Percentiles rank a stretch among this genome's conserved stretches.
These are phyloP conservation scores for Hanseniaspora uvarum DNA, from an alignment of 1,139 yeast species.

Conservation along the genomic window DNA sequence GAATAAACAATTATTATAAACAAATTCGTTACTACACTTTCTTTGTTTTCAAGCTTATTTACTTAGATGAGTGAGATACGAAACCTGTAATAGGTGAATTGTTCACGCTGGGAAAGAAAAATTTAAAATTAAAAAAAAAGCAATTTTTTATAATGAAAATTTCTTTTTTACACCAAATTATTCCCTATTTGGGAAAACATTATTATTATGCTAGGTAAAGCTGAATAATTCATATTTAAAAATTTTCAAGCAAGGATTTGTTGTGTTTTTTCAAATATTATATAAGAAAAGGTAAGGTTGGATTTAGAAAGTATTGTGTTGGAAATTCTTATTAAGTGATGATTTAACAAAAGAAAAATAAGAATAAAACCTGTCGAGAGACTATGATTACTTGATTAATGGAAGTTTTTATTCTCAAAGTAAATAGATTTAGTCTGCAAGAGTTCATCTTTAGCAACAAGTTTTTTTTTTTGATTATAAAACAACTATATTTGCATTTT, in stretches of 20 bases:
- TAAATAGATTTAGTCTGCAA: background rate
- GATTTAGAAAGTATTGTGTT: too few species aligned
- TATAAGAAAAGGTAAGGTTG: background rate
- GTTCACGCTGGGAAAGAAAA: background rate
- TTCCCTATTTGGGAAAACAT: background rate
- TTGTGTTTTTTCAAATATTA: background rate
- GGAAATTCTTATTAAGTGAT: background rate
- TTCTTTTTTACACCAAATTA: background rate
- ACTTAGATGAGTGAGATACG: background rate
- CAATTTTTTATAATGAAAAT: background rate
- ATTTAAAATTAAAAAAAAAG: background rate
- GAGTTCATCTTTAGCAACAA: background rate
- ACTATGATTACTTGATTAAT: background rate
- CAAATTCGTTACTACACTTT: background rate
- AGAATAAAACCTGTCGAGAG: background rate
- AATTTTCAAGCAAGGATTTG: background rate
- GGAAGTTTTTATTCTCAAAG: background rate
- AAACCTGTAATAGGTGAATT: background rate
- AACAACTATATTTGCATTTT: background rate
- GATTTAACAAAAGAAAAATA: too few species aligned
- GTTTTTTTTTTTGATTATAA: background rate
- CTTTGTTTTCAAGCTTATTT: background rate
- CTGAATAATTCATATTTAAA: background rate
- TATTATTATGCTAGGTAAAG: background rate
- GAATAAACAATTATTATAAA: background rate